Evolutionary conservation across 169 alveolate species (phyloP).

Genomic region (Plasmodium fragile): DNA sequence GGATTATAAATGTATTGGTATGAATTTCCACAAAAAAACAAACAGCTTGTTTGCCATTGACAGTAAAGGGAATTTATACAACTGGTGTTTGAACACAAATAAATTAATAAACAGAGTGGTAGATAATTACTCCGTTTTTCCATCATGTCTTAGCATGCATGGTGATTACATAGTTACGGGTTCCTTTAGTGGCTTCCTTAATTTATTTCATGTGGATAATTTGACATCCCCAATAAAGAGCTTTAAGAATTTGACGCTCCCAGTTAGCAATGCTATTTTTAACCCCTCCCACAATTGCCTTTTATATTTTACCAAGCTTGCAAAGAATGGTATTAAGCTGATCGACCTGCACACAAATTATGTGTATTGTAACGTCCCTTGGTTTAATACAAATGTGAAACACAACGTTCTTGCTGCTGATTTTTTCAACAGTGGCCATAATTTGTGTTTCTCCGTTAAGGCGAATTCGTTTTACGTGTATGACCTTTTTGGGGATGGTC

Average conservation of each 20-base stretch:
- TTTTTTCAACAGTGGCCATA: conserved; percentile 71
- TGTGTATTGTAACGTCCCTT: conserved; percentile 69
- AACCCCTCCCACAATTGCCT: conserved; percentile 31
- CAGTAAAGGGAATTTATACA: conserved; percentile 61
- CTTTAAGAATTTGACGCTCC: conserved; percentile 55
- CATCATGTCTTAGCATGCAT: conserved; percentile 45
- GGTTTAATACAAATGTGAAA: conserved; percentile 14
- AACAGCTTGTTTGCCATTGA: conserved; percentile 65
- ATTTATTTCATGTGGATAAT: conserved; percentile 60
- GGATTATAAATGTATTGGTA: conserved; percentile 54
- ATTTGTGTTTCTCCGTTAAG: conserved; percentile 40
- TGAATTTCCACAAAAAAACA: conserved; percentile 61
- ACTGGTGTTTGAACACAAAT: conserved; percentile 75
- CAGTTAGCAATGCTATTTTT: conserved; percentile 26
- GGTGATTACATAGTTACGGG: conserved; percentile 45
- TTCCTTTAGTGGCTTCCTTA: conserved; percentile 48
- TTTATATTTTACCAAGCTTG: conserved; percentile 31
- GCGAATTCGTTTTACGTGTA: conserved; percentile 52
- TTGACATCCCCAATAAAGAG: conserved; percentile 34
- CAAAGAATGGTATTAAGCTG: conserved; percentile 53
- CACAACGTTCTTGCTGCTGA: conserved; percentile 39
- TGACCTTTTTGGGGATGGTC: background rate
- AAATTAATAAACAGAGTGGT: conserved; percentile 25
- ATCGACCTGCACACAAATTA: conserved; percentile 46
- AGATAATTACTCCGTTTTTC: conserved; percentile 71